Evolutionary conservation across 495 filamentous ascomycete species (phyloP).

Genomic region (Podospora pseudopauciseta): DNA sequence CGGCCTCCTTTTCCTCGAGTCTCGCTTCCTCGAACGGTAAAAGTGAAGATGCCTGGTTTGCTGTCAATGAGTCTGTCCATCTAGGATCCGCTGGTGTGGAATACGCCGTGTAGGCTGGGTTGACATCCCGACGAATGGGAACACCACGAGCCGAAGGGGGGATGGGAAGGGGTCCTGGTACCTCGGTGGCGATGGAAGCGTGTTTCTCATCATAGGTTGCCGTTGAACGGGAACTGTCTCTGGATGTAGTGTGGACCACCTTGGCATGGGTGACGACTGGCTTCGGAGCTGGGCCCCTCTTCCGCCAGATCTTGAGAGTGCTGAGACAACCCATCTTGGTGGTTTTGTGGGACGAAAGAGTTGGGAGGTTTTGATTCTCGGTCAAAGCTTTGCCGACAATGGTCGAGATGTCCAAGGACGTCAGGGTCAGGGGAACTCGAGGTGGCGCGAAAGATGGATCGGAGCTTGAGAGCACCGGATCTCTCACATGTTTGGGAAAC

Average conservation of each 20-base stretch:
- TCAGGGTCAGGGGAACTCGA: too few species aligned
- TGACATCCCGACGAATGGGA: constrained; percentile 11
- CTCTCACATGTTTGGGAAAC: background rate
- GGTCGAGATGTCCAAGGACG: background rate
- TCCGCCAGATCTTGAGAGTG: background rate
- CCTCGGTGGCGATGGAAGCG: background rate
- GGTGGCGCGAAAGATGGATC: background rate
- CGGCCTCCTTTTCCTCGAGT: constrained; percentile 14
- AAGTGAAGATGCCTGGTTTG: background rate
- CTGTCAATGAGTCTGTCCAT: constrained; percentile 15
- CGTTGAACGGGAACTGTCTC: background rate
- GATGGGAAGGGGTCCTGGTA: background rate
- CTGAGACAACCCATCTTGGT: background rate
- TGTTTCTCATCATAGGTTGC: background rate
- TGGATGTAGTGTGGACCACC: background rate
- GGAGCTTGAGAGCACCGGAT: background rate
- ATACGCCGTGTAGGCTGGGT: constrained; percentile 22
- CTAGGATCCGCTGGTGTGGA: constrained; percentile 13
- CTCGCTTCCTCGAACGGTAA: constrained; percentile 5
- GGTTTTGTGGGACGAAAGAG: background rate
- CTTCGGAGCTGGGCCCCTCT: background rate
- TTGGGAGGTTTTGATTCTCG: background rate
- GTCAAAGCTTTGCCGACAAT: background rate
- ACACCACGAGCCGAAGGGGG: background rate
- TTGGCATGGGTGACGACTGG: background rate